A percentile compares a stretch with the other conserved stretches of the same genome.
phyloP scores from a whole-genome alignment of 2,329 filamentous ascomycete genomes.

The Calonectria pauciramosa region DNA sequence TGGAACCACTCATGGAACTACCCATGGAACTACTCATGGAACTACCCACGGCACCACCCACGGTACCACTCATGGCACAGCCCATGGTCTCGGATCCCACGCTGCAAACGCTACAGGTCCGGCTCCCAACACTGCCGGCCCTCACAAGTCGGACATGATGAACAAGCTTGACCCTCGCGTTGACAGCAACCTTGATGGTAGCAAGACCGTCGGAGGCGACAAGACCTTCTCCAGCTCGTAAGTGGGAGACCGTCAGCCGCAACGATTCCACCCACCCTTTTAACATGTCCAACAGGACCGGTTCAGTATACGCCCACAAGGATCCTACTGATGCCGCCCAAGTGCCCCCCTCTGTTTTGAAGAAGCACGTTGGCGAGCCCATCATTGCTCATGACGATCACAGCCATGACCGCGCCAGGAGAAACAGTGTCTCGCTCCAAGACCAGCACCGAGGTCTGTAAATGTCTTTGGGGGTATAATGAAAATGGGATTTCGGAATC shows the following conservation, averaged over 20 bases:
- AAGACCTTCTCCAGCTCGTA: conserved; percentile 59
- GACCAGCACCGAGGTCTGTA: conserved; percentile 63
- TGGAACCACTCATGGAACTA: background rate
- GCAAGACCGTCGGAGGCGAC: conserved; percentile 63
- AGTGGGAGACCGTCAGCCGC: conserved; percentile 38
- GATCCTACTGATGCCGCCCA: conserved; percentile 70
- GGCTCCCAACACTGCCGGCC: conserved; percentile 55
- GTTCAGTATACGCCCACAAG: conserved; percentile 38
- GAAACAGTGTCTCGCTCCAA: conserved; percentile 64
- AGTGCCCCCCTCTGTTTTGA: conserved; percentile 68
- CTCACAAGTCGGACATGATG: conserved; percentile 59
- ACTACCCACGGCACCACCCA: background rate
- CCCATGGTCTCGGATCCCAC: background rate
- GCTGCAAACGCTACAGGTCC: conserved; percentile 41
- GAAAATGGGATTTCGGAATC: conserved; percentile 12
- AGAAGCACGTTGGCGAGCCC: conserved; percentile 61
- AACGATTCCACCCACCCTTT: conserved; percentile 17
- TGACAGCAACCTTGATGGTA: conserved; percentile 64
- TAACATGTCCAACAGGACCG: conserved; percentile 36
- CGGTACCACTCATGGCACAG: background rate
- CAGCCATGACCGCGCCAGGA: conserved; percentile 57
- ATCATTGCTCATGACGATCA: conserved; percentile 60
- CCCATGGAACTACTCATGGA: background rate
- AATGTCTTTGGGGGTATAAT: conserved; percentile 31
- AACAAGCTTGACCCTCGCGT: conserved; percentile 69